phyloP scores from a whole-genome alignment of 768 basidiomycete species.

The Pulveroboletus sp. region DNA sequence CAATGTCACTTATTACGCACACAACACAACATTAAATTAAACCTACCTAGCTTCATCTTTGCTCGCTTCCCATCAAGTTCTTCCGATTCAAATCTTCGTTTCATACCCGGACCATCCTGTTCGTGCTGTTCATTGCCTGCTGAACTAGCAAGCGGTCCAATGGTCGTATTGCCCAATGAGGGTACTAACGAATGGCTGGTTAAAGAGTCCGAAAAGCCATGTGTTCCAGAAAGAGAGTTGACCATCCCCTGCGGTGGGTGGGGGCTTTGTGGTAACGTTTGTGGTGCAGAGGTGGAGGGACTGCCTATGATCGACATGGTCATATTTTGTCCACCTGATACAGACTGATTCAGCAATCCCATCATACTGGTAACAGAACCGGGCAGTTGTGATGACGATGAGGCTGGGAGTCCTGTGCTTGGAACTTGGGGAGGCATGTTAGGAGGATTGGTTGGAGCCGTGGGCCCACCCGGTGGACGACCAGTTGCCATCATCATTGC shows the following conservation, averaged over 20 bases:
- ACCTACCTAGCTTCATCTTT: slow-evolving; percentile 68
- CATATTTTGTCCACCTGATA: slow-evolving; percentile 16
- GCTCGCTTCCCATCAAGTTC: slow-evolving; percentile 66
- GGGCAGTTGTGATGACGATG: slow-evolving; percentile 21
- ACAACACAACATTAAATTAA: slow-evolving; percentile 20
- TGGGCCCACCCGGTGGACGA: slow-evolving; percentile 24
- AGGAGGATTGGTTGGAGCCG: slow-evolving; percentile 13
- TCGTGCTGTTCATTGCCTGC: slow-evolving; percentile 40
- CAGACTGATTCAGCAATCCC: slow-evolving; percentile 24
- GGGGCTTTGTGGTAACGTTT: slow-evolving; percentile 32
- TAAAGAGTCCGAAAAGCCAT: slow-evolving; percentile 25
- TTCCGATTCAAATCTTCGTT: slow-evolving; percentile 67
- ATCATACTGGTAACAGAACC: slow-evolving; percentile 22
- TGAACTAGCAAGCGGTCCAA: slow-evolving; percentile 10
- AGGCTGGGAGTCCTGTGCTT: slow-evolving; percentile 8
- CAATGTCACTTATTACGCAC: slow-evolving; percentile 25
- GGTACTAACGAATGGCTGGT: slow-evolving; percentile 17
- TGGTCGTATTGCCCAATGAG: slow-evolving; percentile 10
- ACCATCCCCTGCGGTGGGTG: slow-evolving; percentile 24
- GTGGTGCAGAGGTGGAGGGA: slow-evolving; percentile 23
- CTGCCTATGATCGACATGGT: slow-evolving; percentile 22
- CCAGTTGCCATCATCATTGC: slow-evolving; percentile 42
- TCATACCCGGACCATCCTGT: slow-evolving; percentile 59
- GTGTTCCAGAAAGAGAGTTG: slow-evolving; percentile 23
- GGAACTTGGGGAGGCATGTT: slow-evolving; percentile 16